Conservation (phyloP, 345 rosid species). For the Salix exigua region DNA sequence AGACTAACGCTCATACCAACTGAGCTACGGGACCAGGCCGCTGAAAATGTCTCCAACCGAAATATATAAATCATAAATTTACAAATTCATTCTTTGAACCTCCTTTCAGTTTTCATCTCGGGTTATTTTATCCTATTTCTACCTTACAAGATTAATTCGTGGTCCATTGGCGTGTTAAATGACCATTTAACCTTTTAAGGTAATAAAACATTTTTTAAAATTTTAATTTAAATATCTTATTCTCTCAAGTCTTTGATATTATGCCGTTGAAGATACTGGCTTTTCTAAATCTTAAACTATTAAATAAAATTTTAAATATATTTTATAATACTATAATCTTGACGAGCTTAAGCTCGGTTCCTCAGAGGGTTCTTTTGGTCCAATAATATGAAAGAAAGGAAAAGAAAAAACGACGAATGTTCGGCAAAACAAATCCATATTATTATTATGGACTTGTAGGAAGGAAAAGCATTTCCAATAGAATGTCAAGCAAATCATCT, state of each 20-base stretch:
- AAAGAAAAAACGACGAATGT: neutral
- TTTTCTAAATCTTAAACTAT: no score
- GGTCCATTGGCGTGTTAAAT: neutral
- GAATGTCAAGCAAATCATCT: neutral
- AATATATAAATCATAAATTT: no score
- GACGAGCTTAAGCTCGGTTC: neutral
- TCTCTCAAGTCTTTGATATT: no score
- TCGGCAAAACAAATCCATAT: neutral
- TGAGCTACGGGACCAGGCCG: conserved; percentile 86
- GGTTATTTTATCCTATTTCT: neutral
- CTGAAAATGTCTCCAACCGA: rapidly evolving
- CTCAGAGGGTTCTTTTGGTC: neutral
- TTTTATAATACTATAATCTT: neutral
- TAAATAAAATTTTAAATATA: no score
- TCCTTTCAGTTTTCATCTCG: neutral
- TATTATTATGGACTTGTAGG: no score
- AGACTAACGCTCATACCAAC: conserved; percentile 99
- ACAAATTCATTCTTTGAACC: rapidly evolving
- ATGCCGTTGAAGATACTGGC: no score
- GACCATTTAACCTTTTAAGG: no score
- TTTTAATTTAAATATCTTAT: no score
- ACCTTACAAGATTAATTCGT: neutral
- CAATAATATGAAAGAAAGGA: neutral
- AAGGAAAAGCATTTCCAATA: no score
- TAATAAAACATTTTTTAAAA: no score